Evolutionary conservation across 805 yeast genomes (phyloP).

Genomic region (Kregervanrija fluxuum): DNA sequence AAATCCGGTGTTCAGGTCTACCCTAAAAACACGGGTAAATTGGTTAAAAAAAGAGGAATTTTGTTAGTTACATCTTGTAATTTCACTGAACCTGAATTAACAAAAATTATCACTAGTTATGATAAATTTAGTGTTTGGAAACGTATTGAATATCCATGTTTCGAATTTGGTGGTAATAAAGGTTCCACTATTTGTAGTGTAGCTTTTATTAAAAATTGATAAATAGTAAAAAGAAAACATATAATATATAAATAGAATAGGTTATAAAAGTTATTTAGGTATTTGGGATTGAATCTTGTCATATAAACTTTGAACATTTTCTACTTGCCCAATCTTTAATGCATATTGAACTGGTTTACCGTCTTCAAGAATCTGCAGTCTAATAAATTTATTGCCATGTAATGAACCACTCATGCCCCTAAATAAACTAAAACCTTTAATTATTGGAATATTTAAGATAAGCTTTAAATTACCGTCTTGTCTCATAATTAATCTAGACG

Average conservation of each 20-base stretch:
- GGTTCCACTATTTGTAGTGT: slow-evolving; percentile 87
- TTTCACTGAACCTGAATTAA: slow-evolving; percentile 77
- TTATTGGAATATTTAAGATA: slow-evolving; percentile 67
- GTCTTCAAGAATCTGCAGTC: slow-evolving; percentile 61
- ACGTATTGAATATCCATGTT: slow-evolving; percentile 67
- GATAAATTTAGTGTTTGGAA: slow-evolving; percentile 51
- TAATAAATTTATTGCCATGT: slow-evolving; percentile 73
- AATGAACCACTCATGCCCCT: slow-evolving; percentile 86
- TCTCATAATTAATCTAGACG: slow-evolving; percentile 80
- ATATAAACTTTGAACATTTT: slow-evolving; percentile 50
- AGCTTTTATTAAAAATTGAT: slow-evolving; percentile 49
- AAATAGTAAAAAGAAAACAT: not conserved
- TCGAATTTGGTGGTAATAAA: slow-evolving; percentile 81
- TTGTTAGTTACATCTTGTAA: slow-evolving; percentile 86
- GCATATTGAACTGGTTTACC: slow-evolving; percentile 79
- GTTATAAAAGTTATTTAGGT: slow-evolving; percentile 11
- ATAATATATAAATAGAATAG: not conserved
- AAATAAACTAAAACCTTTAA: slow-evolving; percentile 51
- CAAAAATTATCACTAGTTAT: slow-evolving; percentile 38
- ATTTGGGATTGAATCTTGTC: slow-evolving; percentile 39
- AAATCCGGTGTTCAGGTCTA: slow-evolving; percentile 52
- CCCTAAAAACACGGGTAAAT: slow-evolving; percentile 46
- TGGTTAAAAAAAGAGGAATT: slow-evolving; percentile 52
- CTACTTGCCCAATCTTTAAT: slow-evolving; percentile 58
- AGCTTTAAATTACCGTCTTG: slow-evolving; percentile 81